Conservation (phyloP, 805 yeast genomes). For the Lipomyces orientalis region DNA sequence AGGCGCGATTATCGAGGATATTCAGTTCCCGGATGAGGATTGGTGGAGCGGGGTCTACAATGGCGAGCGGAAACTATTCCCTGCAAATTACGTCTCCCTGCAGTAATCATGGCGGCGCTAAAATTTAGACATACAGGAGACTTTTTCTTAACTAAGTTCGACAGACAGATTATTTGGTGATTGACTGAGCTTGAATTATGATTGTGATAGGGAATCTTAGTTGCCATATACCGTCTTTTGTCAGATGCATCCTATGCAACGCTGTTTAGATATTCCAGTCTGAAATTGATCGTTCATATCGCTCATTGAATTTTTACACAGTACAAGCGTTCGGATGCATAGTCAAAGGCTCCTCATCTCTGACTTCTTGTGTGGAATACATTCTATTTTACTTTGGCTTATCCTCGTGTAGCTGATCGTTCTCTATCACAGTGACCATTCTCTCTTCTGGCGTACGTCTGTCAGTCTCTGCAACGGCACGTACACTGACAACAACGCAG, state of each 20-base stretch:
- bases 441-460: not conserved
- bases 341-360: not conserved
- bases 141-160: not conserved
- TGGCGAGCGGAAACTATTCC: slow-evolving; percentile 86
- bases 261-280: not conserved
- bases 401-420: not conserved
- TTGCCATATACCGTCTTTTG: not conserved
- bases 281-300: not conserved
- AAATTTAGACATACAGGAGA: not conserved
- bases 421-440: not conserved
- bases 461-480: not conserved
- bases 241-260: not conserved
- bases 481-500: slow-evolving; percentile 8
- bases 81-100: slow-evolving; percentile 78
- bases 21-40: slow-evolving; percentile 89
- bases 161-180: not conserved
- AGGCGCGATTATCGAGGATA: slow-evolving; percentile 79
- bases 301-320: not conserved
- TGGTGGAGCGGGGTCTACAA: slow-evolving; percentile 94
- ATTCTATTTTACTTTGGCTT: not conserved
- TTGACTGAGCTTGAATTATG: not conserved
- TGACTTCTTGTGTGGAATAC: not conserved
- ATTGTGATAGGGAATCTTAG: not conserved
- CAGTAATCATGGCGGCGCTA: slow-evolving; percentile 7
- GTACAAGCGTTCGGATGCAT: not conserved